Base-by-base conservation (phyloP, 306 rosid genomes). In the Cucurbita moschata region DNA sequence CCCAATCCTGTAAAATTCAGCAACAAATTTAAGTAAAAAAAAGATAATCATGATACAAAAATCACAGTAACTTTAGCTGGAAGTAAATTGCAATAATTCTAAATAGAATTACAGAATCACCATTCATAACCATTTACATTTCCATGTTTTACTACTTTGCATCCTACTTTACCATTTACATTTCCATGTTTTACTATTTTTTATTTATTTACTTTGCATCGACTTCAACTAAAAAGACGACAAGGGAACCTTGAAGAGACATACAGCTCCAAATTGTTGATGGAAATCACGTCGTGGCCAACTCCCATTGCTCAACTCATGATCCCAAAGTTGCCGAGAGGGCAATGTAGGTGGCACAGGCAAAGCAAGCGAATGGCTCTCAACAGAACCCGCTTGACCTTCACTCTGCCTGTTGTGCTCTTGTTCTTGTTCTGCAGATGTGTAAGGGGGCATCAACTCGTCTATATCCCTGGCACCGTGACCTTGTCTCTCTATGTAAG, bases 401-500 rank as follows among this genome's bases (percentile, higher is more conserved):
- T 69, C 83, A 59, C 66, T 83, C 69, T 15, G 92, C 75, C 81
- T 92, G 75, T 78, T 95, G 40, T 77, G 75, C 72, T 84, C 92
- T 69, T 76, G 75, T 76, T 81, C 92, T 65, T 77, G 96, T 60
- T 88, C 95, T 8, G 78, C 85, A 30, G 83, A 78, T 57, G 85
- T 83, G 74, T 78, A 83, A 77, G 89, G 81, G 67, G 87, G 88
- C 43, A 79, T 77, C 77, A 81, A 72, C 67, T 81, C 97, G 62
- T 86, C 86, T 73, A 84, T 80, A 84, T 86, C 98, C 97, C 95
- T 86, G 7, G 87, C 75, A 79, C 87, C 82, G 67, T 83, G 85
- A 44, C 95, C 82, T 80, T 84, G 97, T 85, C 99, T 89, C 79
- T 91, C 97, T 74, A 91, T 87, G 81, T 91, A 95, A 71, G 99